Evolutionary conservation across 345 rosid species (phyloP).

Genomic region (Brassica nigra): DNA sequence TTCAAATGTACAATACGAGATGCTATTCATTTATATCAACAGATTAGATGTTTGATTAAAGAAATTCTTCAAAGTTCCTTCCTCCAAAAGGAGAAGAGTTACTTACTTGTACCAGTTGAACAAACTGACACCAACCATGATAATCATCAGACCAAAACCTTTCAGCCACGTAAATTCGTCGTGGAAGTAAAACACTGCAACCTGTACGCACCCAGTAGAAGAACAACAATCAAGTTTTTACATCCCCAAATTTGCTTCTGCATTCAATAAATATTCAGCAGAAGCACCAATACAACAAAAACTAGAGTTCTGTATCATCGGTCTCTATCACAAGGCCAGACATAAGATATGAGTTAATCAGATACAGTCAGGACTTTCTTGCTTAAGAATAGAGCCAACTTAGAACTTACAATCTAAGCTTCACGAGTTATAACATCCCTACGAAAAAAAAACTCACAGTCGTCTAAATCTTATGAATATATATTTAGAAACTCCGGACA

Average conservation of each 20-base stretch:
- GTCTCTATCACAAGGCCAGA: background rate
- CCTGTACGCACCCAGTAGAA: slow-evolving; percentile 49
- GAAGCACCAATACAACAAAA: background rate
- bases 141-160: slow-evolving; percentile 80
- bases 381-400: background rate
- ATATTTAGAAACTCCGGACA: slow-evolving; percentile 7
- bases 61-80: background rate
- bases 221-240: background rate
- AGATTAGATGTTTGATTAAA: background rate
- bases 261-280: slow-evolving; percentile 7
- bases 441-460: background rate
- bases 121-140: slow-evolving; percentile 87
- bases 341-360: background rate
- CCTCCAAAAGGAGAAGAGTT: background rate
- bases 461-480: slow-evolving; percentile 1
- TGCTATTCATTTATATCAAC: background rate
- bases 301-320: slow-evolving; percentile 4
- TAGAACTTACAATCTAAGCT: slow-evolving; percentile 3
- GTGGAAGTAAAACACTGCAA: slow-evolving; percentile 95
- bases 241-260: background rate
- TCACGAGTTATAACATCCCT: slow-evolving; percentile 4
- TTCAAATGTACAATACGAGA: background rate
- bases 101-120: slow-evolving; percentile 99
- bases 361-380: slow-evolving; percentile 4
- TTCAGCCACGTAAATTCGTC: slow-evolving; percentile 95